Percentiles rank a stretch among this genome's conserved stretches.
phyloP scores from a whole-genome alignment of 257 asterid species.

The Scutellaria minor region DNA sequence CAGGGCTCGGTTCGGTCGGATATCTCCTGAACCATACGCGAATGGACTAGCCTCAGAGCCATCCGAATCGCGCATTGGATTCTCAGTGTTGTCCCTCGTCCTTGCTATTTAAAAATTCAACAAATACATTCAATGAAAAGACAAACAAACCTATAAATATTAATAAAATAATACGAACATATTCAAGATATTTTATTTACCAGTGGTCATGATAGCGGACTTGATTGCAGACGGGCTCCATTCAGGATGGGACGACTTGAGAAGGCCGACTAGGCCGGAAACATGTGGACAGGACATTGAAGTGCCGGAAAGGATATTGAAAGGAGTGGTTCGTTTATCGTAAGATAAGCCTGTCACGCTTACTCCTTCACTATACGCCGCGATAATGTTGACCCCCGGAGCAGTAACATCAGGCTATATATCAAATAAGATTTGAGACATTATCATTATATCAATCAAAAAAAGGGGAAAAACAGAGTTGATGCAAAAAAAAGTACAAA shows the following conservation, averaged over 20 bases:
- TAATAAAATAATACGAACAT: too few relatives aligned
- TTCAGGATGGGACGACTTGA: conserved; percentile 54
- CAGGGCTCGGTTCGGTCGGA: conserved; percentile 63
- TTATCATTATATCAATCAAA: background rate
- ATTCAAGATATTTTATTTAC: conserved; percentile 18
- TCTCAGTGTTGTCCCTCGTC: conserved; percentile 54
- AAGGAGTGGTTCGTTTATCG: conserved; percentile 45
- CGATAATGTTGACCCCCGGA: conserved; percentile 67
- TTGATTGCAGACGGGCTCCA: conserved; percentile 72
- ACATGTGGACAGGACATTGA: conserved; percentile 86
- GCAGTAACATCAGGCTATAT: conserved; percentile 74
- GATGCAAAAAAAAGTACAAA: background rate
- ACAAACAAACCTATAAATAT: too few relatives aligned
- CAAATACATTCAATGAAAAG: too few relatives aligned
- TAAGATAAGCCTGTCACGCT: conserved; percentile 31
- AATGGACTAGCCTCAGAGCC: conserved; percentile 42
- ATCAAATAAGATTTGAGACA: background rate
- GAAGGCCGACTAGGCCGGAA: conserved; percentile 61
- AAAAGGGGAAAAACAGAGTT: background rate
- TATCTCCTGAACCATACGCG: conserved; percentile 59
- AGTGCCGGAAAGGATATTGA: conserved; percentile 49
- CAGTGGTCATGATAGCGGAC: conserved; percentile 46
- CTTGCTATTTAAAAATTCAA: conserved; percentile 40
- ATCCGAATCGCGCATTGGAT: conserved; percentile 27
- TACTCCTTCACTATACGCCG: conserved; percentile 46